These are phyloP conservation scores for Tillandsia leiboldiana DNA, from an alignment of 176 grass and related monocot genomes.

Conservation along the genomic window DNA sequence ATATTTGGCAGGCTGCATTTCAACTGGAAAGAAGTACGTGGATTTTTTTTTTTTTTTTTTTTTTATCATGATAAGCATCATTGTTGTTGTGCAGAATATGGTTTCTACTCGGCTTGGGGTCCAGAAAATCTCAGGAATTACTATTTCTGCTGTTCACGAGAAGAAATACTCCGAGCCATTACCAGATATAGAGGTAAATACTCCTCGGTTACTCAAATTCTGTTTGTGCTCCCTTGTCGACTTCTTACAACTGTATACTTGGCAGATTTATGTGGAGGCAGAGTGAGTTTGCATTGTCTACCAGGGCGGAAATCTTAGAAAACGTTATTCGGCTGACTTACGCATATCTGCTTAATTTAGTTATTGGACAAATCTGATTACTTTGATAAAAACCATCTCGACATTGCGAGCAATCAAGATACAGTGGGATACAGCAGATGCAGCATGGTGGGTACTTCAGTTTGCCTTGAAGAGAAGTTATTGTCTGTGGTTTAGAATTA, in stretches of 20 bases:
- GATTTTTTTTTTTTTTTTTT: background rate
- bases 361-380: background rate
- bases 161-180: slow-evolving; percentile 85
- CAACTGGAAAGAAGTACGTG: background rate
- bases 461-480: background rate
- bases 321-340: background rate
- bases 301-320: background rate
- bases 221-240: background rate
- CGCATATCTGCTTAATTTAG: background rate
- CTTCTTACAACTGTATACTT: slow-evolving; percentile 9
- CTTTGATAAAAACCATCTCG: background rate
- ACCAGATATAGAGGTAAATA: slow-evolving; percentile 69
- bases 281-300: slow-evolving; percentile 17
- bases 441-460: background rate
- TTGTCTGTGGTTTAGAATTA: background rate
- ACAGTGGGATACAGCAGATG: background rate
- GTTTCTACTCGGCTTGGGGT: slow-evolving; percentile 77
- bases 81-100: slow-evolving; percentile 55
- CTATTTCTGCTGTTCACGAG: slow-evolving; percentile 63
- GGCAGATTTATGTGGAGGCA: slow-evolving; percentile 83
- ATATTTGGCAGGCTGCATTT: background rate
- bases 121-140: slow-evolving; percentile 88
- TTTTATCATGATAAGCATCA: slow-evolving; percentile 13
- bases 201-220: background rate
- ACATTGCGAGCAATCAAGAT: background rate